Evolutionary conservation across 345 rosid genomes (phyloP).

Genomic region (Gossypium anomalum): DNA sequence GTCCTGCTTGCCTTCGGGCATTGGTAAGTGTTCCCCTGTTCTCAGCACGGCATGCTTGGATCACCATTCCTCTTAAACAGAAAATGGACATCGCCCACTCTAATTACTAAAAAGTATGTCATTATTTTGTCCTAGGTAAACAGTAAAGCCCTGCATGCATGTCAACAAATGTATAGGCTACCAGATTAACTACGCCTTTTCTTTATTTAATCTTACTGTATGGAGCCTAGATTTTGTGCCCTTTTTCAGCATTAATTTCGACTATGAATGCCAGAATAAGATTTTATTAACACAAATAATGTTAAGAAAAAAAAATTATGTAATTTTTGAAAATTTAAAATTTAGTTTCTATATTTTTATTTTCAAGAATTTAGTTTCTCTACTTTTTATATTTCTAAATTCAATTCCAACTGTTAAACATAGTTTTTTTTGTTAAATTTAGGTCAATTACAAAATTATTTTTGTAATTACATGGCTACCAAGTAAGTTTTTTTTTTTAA

Average conservation of each 20-base stretch:
- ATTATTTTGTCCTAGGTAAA: background rate
- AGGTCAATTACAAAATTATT: too few species aligned
- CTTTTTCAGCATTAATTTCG: background rate
- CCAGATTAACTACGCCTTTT: background rate
- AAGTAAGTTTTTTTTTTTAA: too few species aligned
- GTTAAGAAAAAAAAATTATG: too few species aligned
- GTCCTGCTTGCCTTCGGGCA: background rate
- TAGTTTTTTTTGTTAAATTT: too few species aligned
- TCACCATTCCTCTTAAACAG: background rate
- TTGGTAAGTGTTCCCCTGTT: background rate
- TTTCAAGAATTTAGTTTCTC: accelerated
- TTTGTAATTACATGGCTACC: too few species aligned
- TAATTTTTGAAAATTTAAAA: too few species aligned
- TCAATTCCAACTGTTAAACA: too few species aligned
- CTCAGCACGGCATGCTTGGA: background rate
- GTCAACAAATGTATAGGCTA: too few species aligned
- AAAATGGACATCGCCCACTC: background rate
- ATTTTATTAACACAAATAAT: too few species aligned
- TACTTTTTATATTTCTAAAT: too few species aligned
- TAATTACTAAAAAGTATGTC: background rate
- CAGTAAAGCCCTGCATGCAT: too few species aligned
- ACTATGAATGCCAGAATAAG: background rate
- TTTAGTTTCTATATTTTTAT: too few species aligned
- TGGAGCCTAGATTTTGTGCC: background rate
- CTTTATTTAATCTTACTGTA: background rate